phyloP scores from a whole-genome alignment of 306 rosid genomes.

The Betula pendula region DNA sequence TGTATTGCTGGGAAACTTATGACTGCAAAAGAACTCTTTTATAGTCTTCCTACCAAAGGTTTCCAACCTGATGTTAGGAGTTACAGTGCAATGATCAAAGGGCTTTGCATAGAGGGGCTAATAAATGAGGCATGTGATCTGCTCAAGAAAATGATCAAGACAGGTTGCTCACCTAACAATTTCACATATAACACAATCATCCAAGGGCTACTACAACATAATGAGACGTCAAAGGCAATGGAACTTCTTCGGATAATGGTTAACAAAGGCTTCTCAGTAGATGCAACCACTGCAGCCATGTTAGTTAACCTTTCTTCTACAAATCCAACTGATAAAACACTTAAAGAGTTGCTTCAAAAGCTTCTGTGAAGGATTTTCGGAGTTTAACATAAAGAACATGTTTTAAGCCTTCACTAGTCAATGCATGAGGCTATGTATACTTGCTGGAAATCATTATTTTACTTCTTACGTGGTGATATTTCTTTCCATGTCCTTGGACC shows the following conservation, averaged over 20 bases:
- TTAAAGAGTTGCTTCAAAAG: too few relatives aligned
- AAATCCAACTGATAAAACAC: too few relatives aligned
- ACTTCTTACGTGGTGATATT: too few relatives aligned
- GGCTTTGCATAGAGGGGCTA: slow-evolving; percentile 35
- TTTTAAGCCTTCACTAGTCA: too few relatives aligned
- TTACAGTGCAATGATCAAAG: slow-evolving; percentile 42
- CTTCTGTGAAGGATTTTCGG: too few relatives aligned
- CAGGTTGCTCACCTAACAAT: slow-evolving; percentile 26
- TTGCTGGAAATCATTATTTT: too few relatives aligned
- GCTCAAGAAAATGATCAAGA: slow-evolving; percentile 30
- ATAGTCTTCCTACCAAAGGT: slow-evolving; percentile 37
- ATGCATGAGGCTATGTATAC: too few relatives aligned
- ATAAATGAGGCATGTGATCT: slow-evolving; percentile 37
- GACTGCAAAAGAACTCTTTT: slow-evolving; percentile 36
- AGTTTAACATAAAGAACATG: too few relatives aligned
- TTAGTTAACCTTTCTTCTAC: too few relatives aligned
- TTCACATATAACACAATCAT: slow-evolving; percentile 30
- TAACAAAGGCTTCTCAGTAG: slow-evolving; percentile 32
- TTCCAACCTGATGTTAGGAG: slow-evolving; percentile 30
- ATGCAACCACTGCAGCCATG: too few relatives aligned
- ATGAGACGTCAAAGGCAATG: slow-evolving; percentile 32
- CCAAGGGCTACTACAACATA: slow-evolving; percentile 8
- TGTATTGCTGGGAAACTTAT: slow-evolving; percentile 35
- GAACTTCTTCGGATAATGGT: slow-evolving; percentile 32
- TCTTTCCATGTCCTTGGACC: too few relatives aligned